Conservation (phyloP, 768 basidiomycete genomes). For the Suillus alpinus region DNA sequence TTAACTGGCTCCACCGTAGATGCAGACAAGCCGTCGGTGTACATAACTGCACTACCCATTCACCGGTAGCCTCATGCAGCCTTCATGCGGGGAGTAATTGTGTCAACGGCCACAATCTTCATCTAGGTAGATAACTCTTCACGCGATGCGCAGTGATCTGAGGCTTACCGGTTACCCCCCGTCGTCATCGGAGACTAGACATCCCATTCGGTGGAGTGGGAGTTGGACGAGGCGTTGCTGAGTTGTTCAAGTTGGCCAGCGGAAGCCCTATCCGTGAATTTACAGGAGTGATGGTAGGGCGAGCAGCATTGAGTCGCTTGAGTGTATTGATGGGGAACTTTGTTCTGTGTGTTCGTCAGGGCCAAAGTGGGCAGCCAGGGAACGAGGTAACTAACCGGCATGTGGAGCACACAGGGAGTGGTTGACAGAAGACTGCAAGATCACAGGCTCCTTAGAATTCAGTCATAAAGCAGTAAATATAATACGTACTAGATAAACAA, state of each 20-base stretch:
- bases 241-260: slow-evolving; percentile 33
- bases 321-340: slow-evolving; percentile 95
- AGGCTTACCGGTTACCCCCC: background rate
- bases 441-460: slow-evolving; percentile 1
- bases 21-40: slow-evolving; percentile 41
- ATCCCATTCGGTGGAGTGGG: slow-evolving; percentile 17
- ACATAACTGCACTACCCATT: slow-evolving; percentile 53
- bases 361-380: slow-evolving; percentile 3
- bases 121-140: background rate
- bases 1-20: slow-evolving; percentile 2
- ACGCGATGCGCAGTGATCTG: background rate
- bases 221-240: slow-evolving; percentile 22
- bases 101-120: background rate
- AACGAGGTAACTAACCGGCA: slow-evolving; percentile 64
- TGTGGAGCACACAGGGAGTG: slow-evolving; percentile 90
- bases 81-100: background rate
- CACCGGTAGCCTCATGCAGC: slow-evolving; percentile 11
- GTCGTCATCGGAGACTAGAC: slow-evolving; percentile 12
- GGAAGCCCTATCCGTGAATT: slow-evolving; percentile 30
- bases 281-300: slow-evolving; percentile 36
- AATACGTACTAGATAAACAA: slow-evolving; percentile 84
- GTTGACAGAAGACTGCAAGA: slow-evolving; percentile 83
- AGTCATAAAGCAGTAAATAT: slow-evolving; percentile 9
- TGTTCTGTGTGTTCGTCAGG: slow-evolving; percentile 49
- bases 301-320: slow-evolving; percentile 70